Evolutionary conservation across 2,329 filamentous ascomycete species (phyloP).

Genomic region (Ciborinia camelliae): DNA sequence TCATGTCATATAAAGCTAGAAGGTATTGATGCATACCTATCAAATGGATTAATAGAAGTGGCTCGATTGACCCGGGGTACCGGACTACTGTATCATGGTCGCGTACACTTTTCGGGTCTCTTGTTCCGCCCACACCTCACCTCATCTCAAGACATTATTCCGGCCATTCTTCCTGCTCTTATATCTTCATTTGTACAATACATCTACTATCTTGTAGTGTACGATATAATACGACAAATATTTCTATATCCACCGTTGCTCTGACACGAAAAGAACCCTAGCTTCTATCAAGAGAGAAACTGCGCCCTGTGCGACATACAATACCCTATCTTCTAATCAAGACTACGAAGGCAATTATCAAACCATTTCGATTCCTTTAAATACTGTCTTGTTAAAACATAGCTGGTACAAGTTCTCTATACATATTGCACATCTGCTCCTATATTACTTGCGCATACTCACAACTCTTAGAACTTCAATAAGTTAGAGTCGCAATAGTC

Average conservation of each 20-base stretch:
- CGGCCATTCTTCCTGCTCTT: neutral
- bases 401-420: neutral
- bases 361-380: neutral
- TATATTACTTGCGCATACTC: neutral
- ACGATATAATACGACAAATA: neutral
- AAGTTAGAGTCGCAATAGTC: constrained; percentile 15
- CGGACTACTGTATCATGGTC: neutral
- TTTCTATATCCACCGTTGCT: neutral
- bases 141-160: neutral
- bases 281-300: neutral
- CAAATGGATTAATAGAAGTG: neutral
- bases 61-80: no score
- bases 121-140: neutral
- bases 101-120: neutral
- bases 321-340: neutral
- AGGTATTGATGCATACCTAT: no score
- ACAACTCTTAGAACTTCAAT: neutral
- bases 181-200: constrained; percentile 5
- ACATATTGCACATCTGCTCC: neutral
- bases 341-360: neutral
- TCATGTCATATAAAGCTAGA: no score
- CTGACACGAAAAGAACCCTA: neutral
- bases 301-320: constrained; percentile 9
- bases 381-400: neutral
- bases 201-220: neutral